Evolutionary conservation across 2,329 filamentous ascomycete species (phyloP), one percentile per base, ranked within the genome.

Genomic region (Teratosphaeriaceae sp.): DNA sequence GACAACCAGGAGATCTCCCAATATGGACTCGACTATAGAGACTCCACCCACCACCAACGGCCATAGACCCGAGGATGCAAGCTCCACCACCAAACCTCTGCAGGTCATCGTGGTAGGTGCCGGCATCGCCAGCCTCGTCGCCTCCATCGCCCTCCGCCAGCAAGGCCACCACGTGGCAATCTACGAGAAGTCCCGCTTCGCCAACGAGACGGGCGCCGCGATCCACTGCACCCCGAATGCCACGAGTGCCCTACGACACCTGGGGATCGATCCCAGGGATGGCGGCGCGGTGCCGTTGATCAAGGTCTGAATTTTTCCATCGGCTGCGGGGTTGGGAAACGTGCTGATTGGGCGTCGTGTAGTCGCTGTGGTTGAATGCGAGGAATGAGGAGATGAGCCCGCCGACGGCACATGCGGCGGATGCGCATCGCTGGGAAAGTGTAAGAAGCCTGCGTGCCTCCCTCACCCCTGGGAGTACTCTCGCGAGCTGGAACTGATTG

Each of bases 61-160:
- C 24, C 8, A 13, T 27, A 27, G 24, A 8, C 8, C 8, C 24
- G 13, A 27, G 8, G 8, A 13, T 27, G 8, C 24, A 27, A 13
- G 24, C 8, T 30, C 27, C 20, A 5, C 15, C 5, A 3, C 4
- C 4, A 34, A 18, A 19, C 42, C 49, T 16, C 41, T 53, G 3
- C 30, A 47, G 8, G 31, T 54, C 37, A 42, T 53, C 9, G 47
- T 58, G 7, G 48, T 57, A 6, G 56, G 55, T 12, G 55, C 51
- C 23, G 57, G 56, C 16, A 58, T 61, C 12, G 54, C 51, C 16
- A 57, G 56, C n/a, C 46, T 59, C 3, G 42, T 50, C 3, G 56
- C 57, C 20, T 56, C 52, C 6, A 45, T 59, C 13, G 53, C 49
- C n/a, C 46, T 59, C 9, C 40, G 50, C 12, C 48, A 53, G 30